Evolutionary conservation across 768 basidiomycete genomes (phyloP).

Genomic region (Rubroboletus satanas): DNA sequence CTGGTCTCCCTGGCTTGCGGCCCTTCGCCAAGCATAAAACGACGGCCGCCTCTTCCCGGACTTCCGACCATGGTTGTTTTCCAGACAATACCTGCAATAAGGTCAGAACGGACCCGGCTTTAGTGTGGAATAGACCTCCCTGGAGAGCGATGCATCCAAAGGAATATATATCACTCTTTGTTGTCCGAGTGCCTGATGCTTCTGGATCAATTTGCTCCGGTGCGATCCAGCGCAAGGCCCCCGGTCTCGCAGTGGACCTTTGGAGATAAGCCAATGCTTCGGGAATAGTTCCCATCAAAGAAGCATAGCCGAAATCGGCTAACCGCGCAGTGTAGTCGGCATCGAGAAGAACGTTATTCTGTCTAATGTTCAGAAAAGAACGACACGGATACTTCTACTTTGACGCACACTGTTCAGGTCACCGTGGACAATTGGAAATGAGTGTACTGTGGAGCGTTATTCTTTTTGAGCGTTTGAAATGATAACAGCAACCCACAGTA

Average conservation of each 20-base stretch:
- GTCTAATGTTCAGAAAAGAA: background rate
- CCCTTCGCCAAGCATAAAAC: slow-evolving; percentile 5
- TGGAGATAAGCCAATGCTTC: slow-evolving; percentile 6
- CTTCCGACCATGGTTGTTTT: slow-evolving; percentile 4
- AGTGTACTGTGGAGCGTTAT: slow-evolving; percentile 5
- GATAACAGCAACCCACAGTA: background rate
- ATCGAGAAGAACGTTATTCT: slow-evolving; percentile 18
- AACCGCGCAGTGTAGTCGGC: slow-evolving; percentile 33
- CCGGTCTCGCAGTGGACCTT: slow-evolving; percentile 28
- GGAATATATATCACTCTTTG: slow-evolving; percentile 15
- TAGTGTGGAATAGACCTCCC: slow-evolving; percentile 39
- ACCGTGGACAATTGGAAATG: slow-evolving; percentile 7
- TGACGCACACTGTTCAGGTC: slow-evolving; percentile 6
- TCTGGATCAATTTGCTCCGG: slow-evolving; percentile 30
- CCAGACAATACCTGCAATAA: slow-evolving; percentile 6
- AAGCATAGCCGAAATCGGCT: slow-evolving; percentile 42
- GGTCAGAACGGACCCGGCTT: background rate
- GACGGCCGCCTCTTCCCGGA: background rate
- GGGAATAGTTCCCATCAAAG: slow-evolving; percentile 6
- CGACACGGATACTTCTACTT: background rate
- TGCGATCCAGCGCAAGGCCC: slow-evolving; percentile 43
- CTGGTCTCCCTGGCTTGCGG: background rate
- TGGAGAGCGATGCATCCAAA: slow-evolving; percentile 28
- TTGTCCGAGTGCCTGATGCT: background rate
- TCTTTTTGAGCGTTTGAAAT: too few species aligned